Conservation (phyloP, 768 basidiomycete genomes). For the Cyclocybe cylindracea region DNA sequence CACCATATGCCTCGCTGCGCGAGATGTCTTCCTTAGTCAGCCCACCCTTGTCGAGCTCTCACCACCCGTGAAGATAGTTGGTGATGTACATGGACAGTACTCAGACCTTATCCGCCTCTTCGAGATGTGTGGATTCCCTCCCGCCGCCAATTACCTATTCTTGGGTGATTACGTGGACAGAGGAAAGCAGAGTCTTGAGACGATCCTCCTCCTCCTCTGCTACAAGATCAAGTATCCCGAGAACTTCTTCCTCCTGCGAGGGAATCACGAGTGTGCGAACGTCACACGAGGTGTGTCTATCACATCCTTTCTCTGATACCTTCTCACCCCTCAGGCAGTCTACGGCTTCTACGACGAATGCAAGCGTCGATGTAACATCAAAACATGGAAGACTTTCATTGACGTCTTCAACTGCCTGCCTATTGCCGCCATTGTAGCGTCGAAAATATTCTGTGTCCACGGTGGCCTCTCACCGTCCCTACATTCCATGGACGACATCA, state of each 20-base stretch:
- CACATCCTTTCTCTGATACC: slow-evolving; percentile 9
- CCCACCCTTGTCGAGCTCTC: slow-evolving; percentile 96
- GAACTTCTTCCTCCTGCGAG: slow-evolving; percentile 97
- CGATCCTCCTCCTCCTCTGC: slow-evolving; percentile 93
- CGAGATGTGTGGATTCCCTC: slow-evolving; percentile 99
- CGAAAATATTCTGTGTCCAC: slow-evolving; percentile 99
- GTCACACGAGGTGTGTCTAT: slow-evolving; percentile 86
- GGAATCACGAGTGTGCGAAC: slow-evolving; percentile 99
- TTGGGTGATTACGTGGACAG: slow-evolving; percentile 99
- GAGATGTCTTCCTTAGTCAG: slow-evolving; percentile 94
- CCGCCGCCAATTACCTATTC: slow-evolving; percentile 96
- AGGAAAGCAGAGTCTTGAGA: slow-evolving; percentile 98
- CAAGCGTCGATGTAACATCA: slow-evolving; percentile 98
- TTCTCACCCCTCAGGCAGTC: slow-evolving; percentile 49
- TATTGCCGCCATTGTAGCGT: slow-evolving; percentile 97
- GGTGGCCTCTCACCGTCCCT: slow-evolving; percentile 92
- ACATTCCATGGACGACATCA: slow-evolving; percentile 97
- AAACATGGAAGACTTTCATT: slow-evolving; percentile 99
- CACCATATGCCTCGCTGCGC: slow-evolving; percentile 90
- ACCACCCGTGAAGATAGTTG: slow-evolving; percentile 98
- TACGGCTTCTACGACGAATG: slow-evolving; percentile 99
- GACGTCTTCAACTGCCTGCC: slow-evolving; percentile 99
- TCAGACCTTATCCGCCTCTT: slow-evolving; percentile 97
- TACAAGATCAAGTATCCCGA: slow-evolving; percentile 99
- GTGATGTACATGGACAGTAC: slow-evolving; percentile 99